Percentiles rank a stretch among this genome's conserved stretches.
Evolutionary conservation across 495 filamentous ascomycete species (phyloP).

Genomic region (Lophiostoma macrostomum): DNA sequence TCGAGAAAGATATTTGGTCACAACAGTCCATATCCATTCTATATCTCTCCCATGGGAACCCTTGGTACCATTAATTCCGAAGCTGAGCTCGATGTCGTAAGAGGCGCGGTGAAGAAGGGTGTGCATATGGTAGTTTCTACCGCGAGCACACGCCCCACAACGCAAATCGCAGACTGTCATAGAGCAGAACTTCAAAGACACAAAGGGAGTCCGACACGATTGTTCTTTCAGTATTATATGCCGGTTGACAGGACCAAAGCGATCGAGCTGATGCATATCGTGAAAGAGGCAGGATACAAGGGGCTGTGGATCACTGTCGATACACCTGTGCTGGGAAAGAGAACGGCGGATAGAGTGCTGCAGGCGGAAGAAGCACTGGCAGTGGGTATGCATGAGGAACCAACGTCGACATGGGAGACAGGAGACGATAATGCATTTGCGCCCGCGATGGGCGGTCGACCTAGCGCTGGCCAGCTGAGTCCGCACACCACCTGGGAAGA

Average conservation of each 20-base stretch:
- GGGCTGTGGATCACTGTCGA: slow-evolving; percentile 43
- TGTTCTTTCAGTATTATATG: slow-evolving; percentile 34
- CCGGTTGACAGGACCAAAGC: slow-evolving; percentile 17
- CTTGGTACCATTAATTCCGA: slow-evolving; percentile 23
- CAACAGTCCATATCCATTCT: slow-evolving; percentile 23
- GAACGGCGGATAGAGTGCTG: slow-evolving; percentile 41
- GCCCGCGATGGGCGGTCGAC: slow-evolving; percentile 12
- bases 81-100: slow-evolving; percentile 25
- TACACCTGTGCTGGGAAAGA: slow-evolving; percentile 38
- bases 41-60: slow-evolving; percentile 32
- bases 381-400: slow-evolving; percentile 18
- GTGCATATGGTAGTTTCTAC: slow-evolving; percentile 22
- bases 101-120: slow-evolving; percentile 22
- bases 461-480: slow-evolving; percentile 8
- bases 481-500: slow-evolving; percentile 23
- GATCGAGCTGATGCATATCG: slow-evolving; percentile 17
- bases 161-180: slow-evolving; percentile 13
- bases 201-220: slow-evolving; percentile 8
- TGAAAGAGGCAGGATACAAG: slow-evolving; percentile 29
- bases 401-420: slow-evolving; percentile 15
- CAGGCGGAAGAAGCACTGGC: slow-evolving; percentile 30
- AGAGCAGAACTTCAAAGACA: slow-evolving; percentile 5
- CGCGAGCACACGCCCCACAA: slow-evolving; percentile 2
- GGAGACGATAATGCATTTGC: slow-evolving; percentile 18
- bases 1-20: slow-evolving; percentile 20